A percentile compares a stretch with the other conserved stretches of the same genome.
Evolutionary conservation across 179 eudicot species (phyloP).

Genomic region (Corrigiola litoralis): DNA sequence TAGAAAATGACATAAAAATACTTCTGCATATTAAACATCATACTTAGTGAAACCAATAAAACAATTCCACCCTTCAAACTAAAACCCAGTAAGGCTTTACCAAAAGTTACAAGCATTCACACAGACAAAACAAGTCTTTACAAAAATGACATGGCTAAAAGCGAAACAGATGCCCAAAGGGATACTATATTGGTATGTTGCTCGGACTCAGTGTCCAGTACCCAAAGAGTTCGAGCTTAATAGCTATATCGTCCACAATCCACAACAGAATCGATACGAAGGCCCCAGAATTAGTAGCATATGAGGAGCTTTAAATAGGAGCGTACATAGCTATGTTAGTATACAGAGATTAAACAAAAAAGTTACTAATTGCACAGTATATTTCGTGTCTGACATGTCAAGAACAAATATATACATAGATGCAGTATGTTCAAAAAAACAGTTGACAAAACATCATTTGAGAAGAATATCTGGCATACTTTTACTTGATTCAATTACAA

Average conservation of each 20-base stretch:
- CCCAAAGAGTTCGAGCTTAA: neutral
- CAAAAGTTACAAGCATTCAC: neutral
- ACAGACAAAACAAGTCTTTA: neutral
- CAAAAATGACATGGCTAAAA: neutral
- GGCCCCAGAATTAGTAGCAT: neutral
- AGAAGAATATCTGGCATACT: no score
- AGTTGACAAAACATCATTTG: no score
- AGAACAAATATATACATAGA: no score
- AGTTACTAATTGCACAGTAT: neutral
- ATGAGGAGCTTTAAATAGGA: neutral
- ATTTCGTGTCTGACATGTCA: neutral
- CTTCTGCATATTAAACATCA: no score
- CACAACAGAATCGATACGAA: neutral
- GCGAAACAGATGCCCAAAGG: neutral
- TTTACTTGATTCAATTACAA: no score
- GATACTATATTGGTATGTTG: no score
- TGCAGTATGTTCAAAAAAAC: no score
- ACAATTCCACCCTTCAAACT: no score
- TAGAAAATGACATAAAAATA: neutral
- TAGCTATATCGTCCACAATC: no score
- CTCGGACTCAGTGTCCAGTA: no score
- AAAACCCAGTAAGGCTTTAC: no score
- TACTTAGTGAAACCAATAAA: no score
- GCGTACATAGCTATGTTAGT: neutral
- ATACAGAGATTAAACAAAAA: neutral